Base-by-base conservation (phyloP, 176 grass and related monocot genomes). In the Triticum turgidum region DNA sequence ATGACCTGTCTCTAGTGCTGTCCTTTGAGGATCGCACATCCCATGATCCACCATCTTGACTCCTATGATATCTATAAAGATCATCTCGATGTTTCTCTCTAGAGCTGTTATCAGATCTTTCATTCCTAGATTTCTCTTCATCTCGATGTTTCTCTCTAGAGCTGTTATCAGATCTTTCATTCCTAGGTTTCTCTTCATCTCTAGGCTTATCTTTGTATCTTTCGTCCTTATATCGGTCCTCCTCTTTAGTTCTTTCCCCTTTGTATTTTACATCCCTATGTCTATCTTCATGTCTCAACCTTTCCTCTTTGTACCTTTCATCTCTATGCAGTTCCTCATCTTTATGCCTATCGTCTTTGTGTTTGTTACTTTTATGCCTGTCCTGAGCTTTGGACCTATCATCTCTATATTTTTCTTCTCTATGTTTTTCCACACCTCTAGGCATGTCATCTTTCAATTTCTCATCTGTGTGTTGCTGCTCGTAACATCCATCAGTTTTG, bases 141-240 rank as follows among this genome's bases (percentile, higher is more conserved):
- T 83, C 79, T 59, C 44, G 21, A 78, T 72, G 51, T 66, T 83
- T 88, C 35, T 83, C 79, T 45, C 81, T 90, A 38, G 63, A 72
- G 51, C 56, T 88, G 65, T 61, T 39, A 82, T 85, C 71, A 82
- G 83, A 80, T 34, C 62, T 86, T 88, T 82, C 86, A 85, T 88
- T 72, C 76, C 65, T 89, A 39, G 27, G 39, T 63, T 83, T 84
- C 24, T 79, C 87, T 62, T 65, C 72, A 65, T 76, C 64, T 86
- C 59, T 83, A 51, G 76, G 61, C 72, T 78, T 92, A 37, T 89
- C 76, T 85, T 74, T 84, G 64, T 86, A 74, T 61, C 22, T 89
- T 88, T 71, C 89, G 89, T 86, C 82, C 45, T 68, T 91, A 56
- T 75, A 49, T 27, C 49, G 56, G 6, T 61, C 61, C 2, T 77